phyloP scores from a whole-genome alignment of 208 protist species.

The Angomonas deanei region DNA sequence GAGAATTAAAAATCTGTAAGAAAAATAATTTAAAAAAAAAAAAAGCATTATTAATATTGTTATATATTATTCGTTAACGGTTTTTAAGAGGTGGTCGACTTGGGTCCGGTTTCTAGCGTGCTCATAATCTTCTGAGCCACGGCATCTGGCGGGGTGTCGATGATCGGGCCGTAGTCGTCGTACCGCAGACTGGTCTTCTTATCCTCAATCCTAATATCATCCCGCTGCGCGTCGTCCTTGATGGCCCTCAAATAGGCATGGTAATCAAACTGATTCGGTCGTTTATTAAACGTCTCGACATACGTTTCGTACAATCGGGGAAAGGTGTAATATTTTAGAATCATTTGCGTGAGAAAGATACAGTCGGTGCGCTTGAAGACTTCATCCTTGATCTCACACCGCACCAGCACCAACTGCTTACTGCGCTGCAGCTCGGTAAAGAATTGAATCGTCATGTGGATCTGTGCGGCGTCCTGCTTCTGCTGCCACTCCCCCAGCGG shows the following conservation, averaged over 20 bases:
- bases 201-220: conserved; percentile 84
- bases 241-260: conserved; percentile 84
- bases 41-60: neutral
- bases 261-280: conserved; percentile 81
- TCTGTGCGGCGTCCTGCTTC: conserved; percentile 76
- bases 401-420: conserved; percentile 85
- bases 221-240: conserved; percentile 85
- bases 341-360: conserved; percentile 86
- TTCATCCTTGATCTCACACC: conserved; percentile 90
- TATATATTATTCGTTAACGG: conserved; percentile 1
- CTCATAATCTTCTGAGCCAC: conserved; percentile 66
- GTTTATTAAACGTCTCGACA: conserved; percentile 90
- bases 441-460: conserved; percentile 93
- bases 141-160: conserved; percentile 75
- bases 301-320: conserved; percentile 75
- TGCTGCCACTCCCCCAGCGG: conserved; percentile 87
- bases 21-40: neutral
- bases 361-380: conserved; percentile 86
- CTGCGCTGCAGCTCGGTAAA: conserved; percentile 84
- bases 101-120: conserved; percentile 34
- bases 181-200: conserved; percentile 61
- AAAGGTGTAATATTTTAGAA: conserved; percentile 90
- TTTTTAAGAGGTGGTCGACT: conserved; percentile 1
- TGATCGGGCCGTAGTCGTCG: conserved; percentile 81
- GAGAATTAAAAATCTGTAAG: conserved; percentile 4